Evolutionary conservation across 78 protist genomes (phyloP).

Genomic region (Trichosphaerium sp.): DNA sequence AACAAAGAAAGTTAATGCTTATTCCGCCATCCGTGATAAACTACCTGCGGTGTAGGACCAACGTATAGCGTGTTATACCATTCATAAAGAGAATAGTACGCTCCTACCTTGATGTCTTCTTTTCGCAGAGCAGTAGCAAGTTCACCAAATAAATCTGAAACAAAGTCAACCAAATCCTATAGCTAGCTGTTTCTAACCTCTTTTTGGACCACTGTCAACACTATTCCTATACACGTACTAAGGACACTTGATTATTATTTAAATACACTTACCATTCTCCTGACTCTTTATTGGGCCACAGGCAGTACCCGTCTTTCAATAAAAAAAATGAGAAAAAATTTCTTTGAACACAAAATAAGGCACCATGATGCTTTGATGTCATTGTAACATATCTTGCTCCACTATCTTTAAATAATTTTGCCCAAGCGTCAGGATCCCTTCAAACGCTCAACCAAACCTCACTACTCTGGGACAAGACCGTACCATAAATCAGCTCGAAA

Average conservation of each 20-base stretch:
- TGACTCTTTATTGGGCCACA: not conserved
- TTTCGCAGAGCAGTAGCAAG: constrained; percentile 7
- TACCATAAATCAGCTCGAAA: not conserved
- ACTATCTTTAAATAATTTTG: constrained; percentile 11
- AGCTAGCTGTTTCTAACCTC: too few species aligned
- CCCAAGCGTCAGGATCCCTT: constrained; percentile 33
- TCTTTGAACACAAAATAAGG: constrained; percentile 9
- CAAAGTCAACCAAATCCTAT: too few species aligned
- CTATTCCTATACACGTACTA: constrained; percentile 7
- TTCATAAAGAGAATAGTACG: constrained; percentile 27
- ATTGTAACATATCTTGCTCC: constrained; percentile 39
- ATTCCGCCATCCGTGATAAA: not conserved
- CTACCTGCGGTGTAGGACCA: constrained; percentile 2
- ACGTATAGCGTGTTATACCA: constrained; percentile 37
- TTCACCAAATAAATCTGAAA: constrained; percentile 1
- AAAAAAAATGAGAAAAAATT: not conserved
- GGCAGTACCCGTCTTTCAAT: not conserved
- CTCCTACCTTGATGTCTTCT: constrained; percentile 20
- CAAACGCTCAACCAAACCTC: too few species aligned
- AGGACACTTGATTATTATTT: not conserved
- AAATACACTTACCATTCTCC: not conserved
- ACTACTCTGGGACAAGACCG: too few species aligned
- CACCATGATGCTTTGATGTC: constrained; percentile 34
- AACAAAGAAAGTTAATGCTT: too few species aligned
- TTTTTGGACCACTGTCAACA: constrained; percentile 24